Conservation (phyloP, 768 basidiomycete genomes). For the Lentinula detonsa region DNA sequence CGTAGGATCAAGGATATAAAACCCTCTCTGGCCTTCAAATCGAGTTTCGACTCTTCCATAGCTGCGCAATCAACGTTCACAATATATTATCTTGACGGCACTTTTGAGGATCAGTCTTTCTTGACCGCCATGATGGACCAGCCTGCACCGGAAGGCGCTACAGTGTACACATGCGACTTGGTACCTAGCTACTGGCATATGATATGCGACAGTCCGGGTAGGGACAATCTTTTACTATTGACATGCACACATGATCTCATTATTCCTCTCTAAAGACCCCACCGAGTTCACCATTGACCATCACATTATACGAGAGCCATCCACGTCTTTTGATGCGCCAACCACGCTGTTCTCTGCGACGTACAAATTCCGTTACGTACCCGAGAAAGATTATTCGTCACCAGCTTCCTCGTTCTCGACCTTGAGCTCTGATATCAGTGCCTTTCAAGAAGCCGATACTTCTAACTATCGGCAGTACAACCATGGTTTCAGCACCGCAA, state of each 20-base stretch:
- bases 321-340: not conserved
- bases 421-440: conserved; percentile 42
- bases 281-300: conserved; percentile 63
- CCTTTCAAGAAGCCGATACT: conserved; percentile 1
- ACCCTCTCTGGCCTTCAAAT: conserved; percentile 60
- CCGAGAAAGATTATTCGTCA: conserved; percentile 3
- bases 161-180: conserved; percentile 55
- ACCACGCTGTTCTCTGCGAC: conserved; percentile 47
- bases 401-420: conserved; percentile 8
- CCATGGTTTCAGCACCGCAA: not conserved
- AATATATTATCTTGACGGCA: not conserved
- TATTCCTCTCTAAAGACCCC: conserved; percentile 39
- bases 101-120: conserved; percentile 10
- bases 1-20: conserved; percentile 57
- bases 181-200: conserved; percentile 63
- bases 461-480: not conserved
- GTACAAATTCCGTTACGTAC: conserved; percentile 48
- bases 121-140: conserved; percentile 23
- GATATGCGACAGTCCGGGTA: conserved; percentile 51
- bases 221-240: not conserved
- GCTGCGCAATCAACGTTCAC: conserved; percentile 24
- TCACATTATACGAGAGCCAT: conserved; percentile 38
- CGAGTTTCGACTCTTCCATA: conserved; percentile 30
- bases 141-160: conserved; percentile 18
- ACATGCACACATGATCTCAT: not conserved